Conservation (phyloP, 768 basidiomycete species). For the Coprinopsis cinerea region DNA sequence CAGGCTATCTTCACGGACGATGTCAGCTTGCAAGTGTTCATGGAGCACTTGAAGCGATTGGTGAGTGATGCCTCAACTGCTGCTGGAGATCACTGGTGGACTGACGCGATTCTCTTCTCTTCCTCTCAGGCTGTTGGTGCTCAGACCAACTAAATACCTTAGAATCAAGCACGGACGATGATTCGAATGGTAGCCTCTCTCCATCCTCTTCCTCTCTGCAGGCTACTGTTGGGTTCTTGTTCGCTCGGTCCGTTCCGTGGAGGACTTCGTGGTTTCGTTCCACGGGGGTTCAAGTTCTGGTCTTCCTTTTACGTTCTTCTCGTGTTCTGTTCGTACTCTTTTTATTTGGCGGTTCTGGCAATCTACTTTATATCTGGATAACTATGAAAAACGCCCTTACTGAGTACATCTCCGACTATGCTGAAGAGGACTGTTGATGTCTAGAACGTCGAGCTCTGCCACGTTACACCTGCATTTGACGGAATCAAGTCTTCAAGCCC, state of each 20-base stretch:
- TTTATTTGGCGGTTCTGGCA: no score
- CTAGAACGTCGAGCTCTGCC: no score
- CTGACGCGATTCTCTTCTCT: background rate
- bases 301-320: background rate
- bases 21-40: conserved; percentile 95
- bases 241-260: background rate
- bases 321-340: background rate
- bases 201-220: background rate
- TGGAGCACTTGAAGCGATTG: conserved; percentile 94
- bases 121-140: conserved; percentile 25
- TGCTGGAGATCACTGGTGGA: no score
- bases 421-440: no score
- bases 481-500: no score
- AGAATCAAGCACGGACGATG: background rate
- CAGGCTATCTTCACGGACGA: conserved; percentile 99
- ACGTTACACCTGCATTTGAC: no score
- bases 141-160: conserved; percentile 21
- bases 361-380: no score
- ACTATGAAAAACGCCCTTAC: no score
- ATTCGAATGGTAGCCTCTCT: background rate
- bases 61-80: no score
- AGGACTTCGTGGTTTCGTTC: no score
- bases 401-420: no score
- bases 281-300: no score
- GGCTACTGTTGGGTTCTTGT: background rate